Evolutionary conservation across 2,329 filamentous ascomycete genomes (phyloP).

Genomic region (Colletotrichum australisinense): DNA sequence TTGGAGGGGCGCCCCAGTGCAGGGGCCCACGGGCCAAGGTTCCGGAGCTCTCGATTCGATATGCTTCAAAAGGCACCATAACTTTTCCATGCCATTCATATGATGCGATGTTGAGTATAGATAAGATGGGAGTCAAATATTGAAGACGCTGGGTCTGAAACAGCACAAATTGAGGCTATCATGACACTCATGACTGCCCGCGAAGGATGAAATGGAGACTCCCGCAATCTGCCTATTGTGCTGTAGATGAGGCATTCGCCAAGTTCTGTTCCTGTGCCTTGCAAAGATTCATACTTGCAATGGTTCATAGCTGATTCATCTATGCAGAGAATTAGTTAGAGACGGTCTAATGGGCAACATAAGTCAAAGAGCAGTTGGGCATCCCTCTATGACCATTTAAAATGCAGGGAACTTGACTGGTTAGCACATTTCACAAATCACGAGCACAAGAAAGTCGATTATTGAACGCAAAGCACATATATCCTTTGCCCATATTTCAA

Average conservation of each 20-base stretch:
- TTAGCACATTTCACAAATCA: neutral
- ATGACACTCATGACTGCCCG: neutral
- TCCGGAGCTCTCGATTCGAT: neutral
- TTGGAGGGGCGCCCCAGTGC: conserved; percentile 5
- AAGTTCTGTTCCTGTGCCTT: neutral
- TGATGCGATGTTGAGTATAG: neutral
- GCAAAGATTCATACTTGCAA: neutral
- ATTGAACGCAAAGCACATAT: neutral
- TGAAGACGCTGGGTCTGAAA: neutral
- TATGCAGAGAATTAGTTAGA: too few relatives aligned
- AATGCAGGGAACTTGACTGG: too few relatives aligned
- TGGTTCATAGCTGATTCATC: neutral
- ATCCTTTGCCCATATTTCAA: neutral
- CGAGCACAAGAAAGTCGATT: neutral
- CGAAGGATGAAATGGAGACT: neutral
- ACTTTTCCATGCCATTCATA: neutral
- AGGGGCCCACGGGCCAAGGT: conserved; percentile 11
- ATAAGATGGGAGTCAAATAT: neutral
- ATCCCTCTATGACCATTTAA: too few relatives aligned
- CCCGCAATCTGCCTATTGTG: neutral
- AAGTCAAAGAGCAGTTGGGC: neutral
- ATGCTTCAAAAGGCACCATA: neutral
- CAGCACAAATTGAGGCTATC: neutral
- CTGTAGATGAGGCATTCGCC: neutral
- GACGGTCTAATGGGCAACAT: neutral